Conservation (phyloP, 495 filamentous ascomycete species). For the Tuber brumale region DNA sequence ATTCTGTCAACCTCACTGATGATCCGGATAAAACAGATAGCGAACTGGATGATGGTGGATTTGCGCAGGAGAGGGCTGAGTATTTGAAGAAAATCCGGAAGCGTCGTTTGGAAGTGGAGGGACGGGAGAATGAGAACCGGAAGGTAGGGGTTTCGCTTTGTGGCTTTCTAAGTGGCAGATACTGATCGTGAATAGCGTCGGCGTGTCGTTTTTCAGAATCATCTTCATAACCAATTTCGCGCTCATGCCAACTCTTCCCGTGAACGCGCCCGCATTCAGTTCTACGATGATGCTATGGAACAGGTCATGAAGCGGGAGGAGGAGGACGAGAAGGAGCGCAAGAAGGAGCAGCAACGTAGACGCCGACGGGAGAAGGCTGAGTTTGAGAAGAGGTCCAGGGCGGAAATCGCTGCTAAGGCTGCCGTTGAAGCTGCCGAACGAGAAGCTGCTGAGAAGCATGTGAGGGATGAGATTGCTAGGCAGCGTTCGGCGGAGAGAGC, state of each 20-base stretch:
- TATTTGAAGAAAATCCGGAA: slow-evolving; percentile 46
- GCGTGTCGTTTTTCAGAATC: slow-evolving; percentile 47
- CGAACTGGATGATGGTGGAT: slow-evolving; percentile 39
- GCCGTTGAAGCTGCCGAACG: slow-evolving; percentile 74
- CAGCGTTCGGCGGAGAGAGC: slow-evolving; percentile 56
- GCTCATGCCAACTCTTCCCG: slow-evolving; percentile 51
- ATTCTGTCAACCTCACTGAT: slow-evolving; percentile 41
- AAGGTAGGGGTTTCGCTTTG: slow-evolving; percentile 47
- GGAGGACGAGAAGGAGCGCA: slow-evolving; percentile 93
- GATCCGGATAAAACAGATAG: slow-evolving; percentile 40
- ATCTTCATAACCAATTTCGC: slow-evolving; percentile 51
- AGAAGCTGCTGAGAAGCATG: slow-evolving; percentile 80
- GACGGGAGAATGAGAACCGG: slow-evolving; percentile 53
- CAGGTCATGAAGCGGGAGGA: slow-evolving; percentile 86
- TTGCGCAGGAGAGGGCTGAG: slow-evolving; percentile 27
- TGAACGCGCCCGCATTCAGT: slow-evolving; percentile 51
- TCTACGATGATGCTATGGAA: slow-evolving; percentile 65
- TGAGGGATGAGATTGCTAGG: slow-evolving; percentile 66
- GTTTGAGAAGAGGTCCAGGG: slow-evolving; percentile 76
- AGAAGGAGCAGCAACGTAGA: slow-evolving; percentile 99
- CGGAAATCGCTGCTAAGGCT: slow-evolving; percentile 64
- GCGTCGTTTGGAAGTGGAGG: slow-evolving; percentile 56
- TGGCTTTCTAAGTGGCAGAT: slow-evolving; percentile 22
- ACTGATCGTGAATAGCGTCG: slow-evolving; percentile 46
- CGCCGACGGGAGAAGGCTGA: slow-evolving; percentile 94